Evolutionary conservation across 2,329 filamentous ascomycete genomes (phyloP), one percentile per base, ranked within the genome.

Genomic region (Cladophialophora chaetospira): DNA sequence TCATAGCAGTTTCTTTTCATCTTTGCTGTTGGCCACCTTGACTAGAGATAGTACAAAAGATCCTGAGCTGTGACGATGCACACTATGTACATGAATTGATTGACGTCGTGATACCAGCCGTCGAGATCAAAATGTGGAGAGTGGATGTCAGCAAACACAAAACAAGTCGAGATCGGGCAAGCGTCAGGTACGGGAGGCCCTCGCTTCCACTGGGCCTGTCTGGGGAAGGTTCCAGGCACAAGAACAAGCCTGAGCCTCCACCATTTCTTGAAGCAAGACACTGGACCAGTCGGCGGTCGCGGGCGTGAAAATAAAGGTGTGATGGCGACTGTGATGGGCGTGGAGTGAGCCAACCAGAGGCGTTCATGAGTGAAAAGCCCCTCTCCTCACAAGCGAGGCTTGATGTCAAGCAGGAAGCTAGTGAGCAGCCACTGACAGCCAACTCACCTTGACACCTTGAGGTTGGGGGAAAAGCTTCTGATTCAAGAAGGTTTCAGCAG

Each of bases 61-160:
- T 35, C 23, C 15, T 9, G 13, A 21, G 25, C 9, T 9, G 38
- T 23, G 26, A 42, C 6, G 21, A 48, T 31, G 13, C 28, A 19
- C 1, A 13, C 28, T 40, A 8, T 33, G 36, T 26, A 29, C 13
- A 40, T 46, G n/a, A n/a, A n/a, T 19, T 33, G 40, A 31, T 21
- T 42, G 54, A 17, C 40, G 48, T 50, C 5, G 5, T 58, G 51
- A 51, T 55, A 40, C 15, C 38, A 47, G 48, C 51, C 56, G 56
- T 11, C 56, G 13, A 28, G 44, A 55, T 29, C 46, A 28, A 47
- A 59, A 55, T 47, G 56, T 55, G 51, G 56, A 58, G 55, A 58
- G 55, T 58, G 51, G 51, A 50, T 47, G 45, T 45, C 31, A 38
- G 38, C 51, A 36, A 43, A 36, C 21, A 51, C 15, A 13, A 28